These are phyloP conservation scores for Chamaecyparis obtusa DNA, from an alignment of 75 land plant genomes.

Conservation along the genomic window DNA sequence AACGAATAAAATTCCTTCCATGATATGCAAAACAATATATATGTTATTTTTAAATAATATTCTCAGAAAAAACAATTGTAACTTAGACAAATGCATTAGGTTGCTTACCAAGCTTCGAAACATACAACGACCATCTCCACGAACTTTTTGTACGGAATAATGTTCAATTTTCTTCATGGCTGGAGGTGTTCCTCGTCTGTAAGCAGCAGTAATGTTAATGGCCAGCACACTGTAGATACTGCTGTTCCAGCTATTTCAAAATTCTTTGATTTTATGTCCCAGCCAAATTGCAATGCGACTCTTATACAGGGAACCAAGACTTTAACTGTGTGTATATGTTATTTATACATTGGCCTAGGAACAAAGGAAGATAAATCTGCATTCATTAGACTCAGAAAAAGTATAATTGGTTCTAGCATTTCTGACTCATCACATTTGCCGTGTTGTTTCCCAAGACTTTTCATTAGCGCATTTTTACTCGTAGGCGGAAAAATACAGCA, in stretches of 20 bases:
- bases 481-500: no score
- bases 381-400: neutral
- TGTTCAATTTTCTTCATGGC: constrained; percentile 79
- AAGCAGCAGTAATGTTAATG: neutral
- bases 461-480: no score
- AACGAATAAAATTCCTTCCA: neutral
- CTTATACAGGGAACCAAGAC: neutral
- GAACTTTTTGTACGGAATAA: constrained; percentile 61
- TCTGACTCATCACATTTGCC: no score
- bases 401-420: no score
- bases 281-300: neutral
- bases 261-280: neutral
- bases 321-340: neutral
- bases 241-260: neutral
- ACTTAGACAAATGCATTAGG: neutral
- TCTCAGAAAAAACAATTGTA: neutral
- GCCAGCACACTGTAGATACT: neutral
- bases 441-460: no score
- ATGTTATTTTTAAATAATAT: neutral
- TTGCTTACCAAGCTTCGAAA: constrained; percentile 83
- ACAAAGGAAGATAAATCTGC: neutral
- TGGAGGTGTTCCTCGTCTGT: constrained; percentile 46
- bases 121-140: constrained; percentile 94
- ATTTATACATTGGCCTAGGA: neutral
- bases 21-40: neutral